phyloP scores from a whole-genome alignment of 176 grass and related monocot species.

The Miscanthus lutarioriparius region DNA sequence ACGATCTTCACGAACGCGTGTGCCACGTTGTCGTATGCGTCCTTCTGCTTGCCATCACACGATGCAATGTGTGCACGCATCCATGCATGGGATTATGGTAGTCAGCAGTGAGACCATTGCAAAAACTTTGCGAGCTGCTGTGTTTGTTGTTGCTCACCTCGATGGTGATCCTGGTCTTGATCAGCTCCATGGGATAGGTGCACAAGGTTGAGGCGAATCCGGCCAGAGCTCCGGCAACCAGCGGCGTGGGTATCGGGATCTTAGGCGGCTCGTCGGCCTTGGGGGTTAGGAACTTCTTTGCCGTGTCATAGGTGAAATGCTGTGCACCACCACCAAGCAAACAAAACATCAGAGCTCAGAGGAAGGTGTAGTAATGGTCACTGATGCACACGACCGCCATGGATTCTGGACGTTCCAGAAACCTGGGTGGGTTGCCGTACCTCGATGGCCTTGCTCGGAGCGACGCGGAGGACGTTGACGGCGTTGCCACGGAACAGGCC shows the following conservation, averaged over 20 bases:
- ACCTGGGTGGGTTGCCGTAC: constrained; percentile 7
- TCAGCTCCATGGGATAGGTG: constrained; percentile 84
- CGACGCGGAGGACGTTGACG: constrained; percentile 78
- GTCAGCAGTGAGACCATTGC: background rate
- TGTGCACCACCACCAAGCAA: constrained; percentile 29
- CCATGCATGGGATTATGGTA: too few species aligned
- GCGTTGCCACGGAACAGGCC: constrained; percentile 91
- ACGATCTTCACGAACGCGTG: constrained; percentile 81
- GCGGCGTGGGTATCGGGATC: constrained; percentile 57
- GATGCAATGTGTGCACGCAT: too few species aligned
- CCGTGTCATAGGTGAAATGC: constrained; percentile 82
- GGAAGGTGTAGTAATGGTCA: background rate
- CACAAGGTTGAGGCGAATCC: constrained; percentile 80
- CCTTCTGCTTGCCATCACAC: constrained; percentile 44
- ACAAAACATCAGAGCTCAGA: background rate
- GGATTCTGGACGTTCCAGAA: background rate
- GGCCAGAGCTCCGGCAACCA: constrained; percentile 75
- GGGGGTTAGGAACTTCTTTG: constrained; percentile 65
- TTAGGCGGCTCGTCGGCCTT: constrained; percentile 54
- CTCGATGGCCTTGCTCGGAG: constrained; percentile 91
- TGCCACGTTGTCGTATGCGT: constrained; percentile 66
- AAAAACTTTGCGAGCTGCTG: background rate
- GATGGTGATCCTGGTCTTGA: constrained; percentile 91
- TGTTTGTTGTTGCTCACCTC: constrained; percentile 44
- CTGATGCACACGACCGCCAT: background rate